phyloP scores from a whole-genome alignment of 306 rosid species.

The Cicer yamashitae region DNA sequence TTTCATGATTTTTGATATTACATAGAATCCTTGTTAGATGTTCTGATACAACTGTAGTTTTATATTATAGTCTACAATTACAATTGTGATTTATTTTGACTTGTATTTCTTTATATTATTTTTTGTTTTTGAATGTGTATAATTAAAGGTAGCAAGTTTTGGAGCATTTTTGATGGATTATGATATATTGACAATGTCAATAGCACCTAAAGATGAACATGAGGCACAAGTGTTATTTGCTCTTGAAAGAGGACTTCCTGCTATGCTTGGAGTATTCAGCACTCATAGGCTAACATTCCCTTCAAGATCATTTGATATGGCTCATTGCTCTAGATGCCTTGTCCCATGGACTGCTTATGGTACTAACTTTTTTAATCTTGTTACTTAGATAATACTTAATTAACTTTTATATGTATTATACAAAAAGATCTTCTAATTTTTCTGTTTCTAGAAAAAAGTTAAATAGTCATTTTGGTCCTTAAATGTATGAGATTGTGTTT shows the following conservation, averaged over 20 bases:
- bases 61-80: neutral
- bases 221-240: conserved; percentile 64
- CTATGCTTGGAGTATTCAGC: conserved; percentile 66
- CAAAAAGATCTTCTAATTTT: neutral
- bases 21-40: neutral
- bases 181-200: conserved; percentile 61
- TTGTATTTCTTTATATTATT: neutral
- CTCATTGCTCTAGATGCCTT: conserved; percentile 73
- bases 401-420: neutral
- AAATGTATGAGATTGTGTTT: too few relatives aligned
- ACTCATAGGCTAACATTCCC: conserved; percentile 62
- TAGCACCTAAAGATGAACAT: conserved; percentile 67
- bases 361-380: conserved; percentile 45
- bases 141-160: conserved; percentile 66
- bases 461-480: too few relatives aligned
- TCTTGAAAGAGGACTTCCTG: conserved; percentile 73
- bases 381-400: conserved; percentile 1
- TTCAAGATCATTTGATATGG: conserved; percentile 67
- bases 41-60: neutral
- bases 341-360: conserved; percentile 64
- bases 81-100: neutral
- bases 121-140: conserved; percentile 4
- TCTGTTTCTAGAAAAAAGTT: too few relatives aligned
- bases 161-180: conserved; percentile 60
- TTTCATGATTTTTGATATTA: neutral